phyloP scores from a whole-genome alignment of 345 rosid species.

The Melastoma malabathricum region DNA sequence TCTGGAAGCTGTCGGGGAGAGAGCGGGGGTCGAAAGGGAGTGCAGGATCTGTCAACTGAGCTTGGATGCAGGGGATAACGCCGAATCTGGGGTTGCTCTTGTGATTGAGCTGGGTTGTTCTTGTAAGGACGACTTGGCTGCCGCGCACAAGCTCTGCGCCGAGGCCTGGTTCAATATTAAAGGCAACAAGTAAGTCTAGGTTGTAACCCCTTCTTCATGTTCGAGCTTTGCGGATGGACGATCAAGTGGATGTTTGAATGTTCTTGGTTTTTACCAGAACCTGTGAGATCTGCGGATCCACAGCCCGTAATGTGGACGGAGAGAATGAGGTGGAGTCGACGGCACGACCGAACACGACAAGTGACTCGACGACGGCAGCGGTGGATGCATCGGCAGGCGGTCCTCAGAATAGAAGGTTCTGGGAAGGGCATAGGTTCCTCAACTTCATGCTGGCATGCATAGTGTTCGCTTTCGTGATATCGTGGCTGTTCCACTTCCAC shows the following conservation, averaged over 20 bases:
- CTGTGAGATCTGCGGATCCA: conserved; percentile 89
- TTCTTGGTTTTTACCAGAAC: conserved; percentile 25
- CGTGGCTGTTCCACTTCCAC: conserved; percentile 93
- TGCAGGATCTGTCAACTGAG: conserved; percentile 18
- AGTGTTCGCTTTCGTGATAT: conserved; percentile 87
- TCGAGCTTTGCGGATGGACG: neutral
- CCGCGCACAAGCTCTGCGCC: conserved; percentile 34
- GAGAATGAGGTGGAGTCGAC: conserved; percentile 29
- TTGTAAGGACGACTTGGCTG: conserved; percentile 33
- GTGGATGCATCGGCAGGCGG: conserved; percentile 11
- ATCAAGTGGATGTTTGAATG: neutral
- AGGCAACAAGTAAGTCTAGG: conserved; percentile 23
- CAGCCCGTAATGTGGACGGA: conserved; percentile 55
- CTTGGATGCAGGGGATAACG: conserved; percentile 7
- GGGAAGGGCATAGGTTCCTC: conserved; percentile 78
- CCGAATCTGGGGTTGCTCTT: conserved; percentile 18
- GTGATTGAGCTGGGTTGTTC: conserved; percentile 31
- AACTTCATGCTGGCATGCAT: conserved; percentile 84
- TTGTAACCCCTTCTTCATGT: neutral
- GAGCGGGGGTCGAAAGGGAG: conserved; percentile 7
- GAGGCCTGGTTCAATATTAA: conserved; percentile 39
- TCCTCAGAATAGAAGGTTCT: conserved; percentile 31
- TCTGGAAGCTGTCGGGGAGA: conserved; percentile 4
- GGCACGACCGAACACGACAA: conserved; percentile 33
- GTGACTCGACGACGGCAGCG: conserved; percentile 20